Base-by-base conservation (phyloP, 2,329 filamentous ascomycete species). In the Paraphoma chrysanthemicola region DNA sequence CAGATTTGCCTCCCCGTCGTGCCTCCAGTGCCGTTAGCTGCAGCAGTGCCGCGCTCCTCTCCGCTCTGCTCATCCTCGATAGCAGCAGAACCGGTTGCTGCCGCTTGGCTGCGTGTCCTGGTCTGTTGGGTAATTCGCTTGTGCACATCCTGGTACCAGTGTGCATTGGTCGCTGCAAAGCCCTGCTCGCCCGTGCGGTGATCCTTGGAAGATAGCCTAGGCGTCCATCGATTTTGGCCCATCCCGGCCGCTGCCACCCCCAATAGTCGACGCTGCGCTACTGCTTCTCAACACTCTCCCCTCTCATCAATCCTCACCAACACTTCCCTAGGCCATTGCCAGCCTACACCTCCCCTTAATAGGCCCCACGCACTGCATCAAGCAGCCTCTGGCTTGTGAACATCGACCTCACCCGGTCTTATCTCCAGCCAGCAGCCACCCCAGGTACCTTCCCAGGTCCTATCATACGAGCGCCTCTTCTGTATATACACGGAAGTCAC, bases 241-340 rank as follows among this genome's bases (percentile, higher is more conserved):
- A 71, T 66, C 71, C 72, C 54, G 64, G 70, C 59, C 51, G 43
- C 63, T 53, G 54, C 57, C 56, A 56, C 62, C 64, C 64, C 59
- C 61, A 44, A 44, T 44, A 60, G 16, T 42, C 14, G 14, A 42
- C 59, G 59, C 58, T 67, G 66, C 69, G 66, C 70, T 67, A 70
- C 67, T 65, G 64, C 63, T 64, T 57, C 73, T 69, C 73, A 74
- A 73, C 71, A 73, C 64, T 66, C 60, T 52, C 62, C 56, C 58
- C 59, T 53, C 53, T 49, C 49, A 44, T 50, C 62, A 58, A 60
- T 64, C 54, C 59, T 63, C 66, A 61, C 66, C 66, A 66, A 58
- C 64, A 64, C 56, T 65, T 66, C 57, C 58, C 66, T 62, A 64
- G 70, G 71, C 70, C 72, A 64, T 66, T 67, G 68, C 70, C 66